Percentiles rank a stretch among this genome's conserved stretches.
Evolutionary conservation across 192 early-diverging fungal genomes (phyloP).

Genomic region (Podila minutissima): DNA sequence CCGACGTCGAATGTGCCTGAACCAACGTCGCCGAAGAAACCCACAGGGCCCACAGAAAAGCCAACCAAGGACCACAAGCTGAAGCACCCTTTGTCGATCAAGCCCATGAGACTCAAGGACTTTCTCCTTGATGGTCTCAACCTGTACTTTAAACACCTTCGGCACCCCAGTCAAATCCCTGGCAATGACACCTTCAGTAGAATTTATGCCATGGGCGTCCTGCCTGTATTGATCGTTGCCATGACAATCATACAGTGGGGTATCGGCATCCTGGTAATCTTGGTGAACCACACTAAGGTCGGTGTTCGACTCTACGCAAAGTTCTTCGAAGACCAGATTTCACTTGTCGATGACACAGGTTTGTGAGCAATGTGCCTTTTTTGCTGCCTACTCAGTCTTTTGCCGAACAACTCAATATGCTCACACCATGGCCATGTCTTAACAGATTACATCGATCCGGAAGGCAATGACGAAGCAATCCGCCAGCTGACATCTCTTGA

Average conservation of each 20-base stretch:
- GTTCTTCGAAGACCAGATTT: constrained; percentile 35
- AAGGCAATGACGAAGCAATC: constrained; percentile 41
- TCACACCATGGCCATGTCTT: neutral
- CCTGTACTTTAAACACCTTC: constrained; percentile 15
- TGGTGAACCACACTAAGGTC: constrained; percentile 22
- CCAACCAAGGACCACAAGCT: neutral
- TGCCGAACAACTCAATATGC: neutral
- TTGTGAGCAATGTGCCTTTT: neutral
- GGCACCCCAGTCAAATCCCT: constrained; percentile 33
- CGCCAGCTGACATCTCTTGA: constrained; percentile 5
- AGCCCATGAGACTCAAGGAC: constrained; percentile 4
- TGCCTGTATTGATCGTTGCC: constrained; percentile 29
- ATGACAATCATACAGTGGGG: constrained; percentile 23
- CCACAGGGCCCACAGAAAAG: neutral
- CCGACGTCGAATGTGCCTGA: neutral
- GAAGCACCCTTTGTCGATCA: constrained; percentile 27
- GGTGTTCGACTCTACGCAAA: constrained; percentile 7
- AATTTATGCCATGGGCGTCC: constrained; percentile 28
- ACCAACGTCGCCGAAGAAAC: neutral
- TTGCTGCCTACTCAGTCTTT: neutral
- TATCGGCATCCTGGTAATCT: constrained; percentile 27
- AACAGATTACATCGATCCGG: constrained; percentile 35
- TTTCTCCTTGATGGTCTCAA: constrained; percentile 23
- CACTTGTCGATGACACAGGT: constrained; percentile 44
- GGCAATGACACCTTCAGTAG: constrained; percentile 28